Conservation (phyloP, 345 rosid genomes). For the Erodium maritimum region DNA sequence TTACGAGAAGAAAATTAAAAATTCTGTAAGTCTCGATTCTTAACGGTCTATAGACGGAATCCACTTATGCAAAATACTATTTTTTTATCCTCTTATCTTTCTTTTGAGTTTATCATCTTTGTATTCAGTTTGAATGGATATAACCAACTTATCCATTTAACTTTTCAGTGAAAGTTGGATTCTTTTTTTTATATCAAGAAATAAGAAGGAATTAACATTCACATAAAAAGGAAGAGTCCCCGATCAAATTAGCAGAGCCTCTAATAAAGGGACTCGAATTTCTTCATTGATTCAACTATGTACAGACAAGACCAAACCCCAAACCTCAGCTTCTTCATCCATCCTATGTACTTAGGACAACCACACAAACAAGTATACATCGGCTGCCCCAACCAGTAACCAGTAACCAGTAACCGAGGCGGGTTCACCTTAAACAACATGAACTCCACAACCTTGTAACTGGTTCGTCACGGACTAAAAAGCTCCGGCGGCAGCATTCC, state of each 20-base stretch:
- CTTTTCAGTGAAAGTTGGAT: no score
- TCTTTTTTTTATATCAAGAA: no score
- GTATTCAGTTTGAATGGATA: no score
- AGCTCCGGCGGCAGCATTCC: neutral
- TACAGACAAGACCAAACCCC: neutral
- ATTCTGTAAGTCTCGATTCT: no score
- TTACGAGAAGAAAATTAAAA: no score
- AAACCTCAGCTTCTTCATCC: neutral
- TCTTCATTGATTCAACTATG: neutral
- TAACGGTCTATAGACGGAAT: no score
- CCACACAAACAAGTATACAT: neutral
- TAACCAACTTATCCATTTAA: no score
- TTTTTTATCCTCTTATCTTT: no score
- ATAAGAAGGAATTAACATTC: no score
- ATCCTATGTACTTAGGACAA: neutral
- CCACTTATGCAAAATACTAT: no score
- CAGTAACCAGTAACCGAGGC: neutral
- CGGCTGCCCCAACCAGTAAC: neutral
- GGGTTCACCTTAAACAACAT: neutral
- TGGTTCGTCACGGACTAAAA: neutral
- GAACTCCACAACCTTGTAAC: neutral
- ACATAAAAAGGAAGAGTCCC: neutral
- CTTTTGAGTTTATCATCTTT: no score
- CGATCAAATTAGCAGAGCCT: neutral
- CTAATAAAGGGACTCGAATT: neutral